These are phyloP conservation scores for Cryptosporidium ubiquitum DNA, from an alignment of 169 alveolate genomes.

Conservation along the genomic window DNA sequence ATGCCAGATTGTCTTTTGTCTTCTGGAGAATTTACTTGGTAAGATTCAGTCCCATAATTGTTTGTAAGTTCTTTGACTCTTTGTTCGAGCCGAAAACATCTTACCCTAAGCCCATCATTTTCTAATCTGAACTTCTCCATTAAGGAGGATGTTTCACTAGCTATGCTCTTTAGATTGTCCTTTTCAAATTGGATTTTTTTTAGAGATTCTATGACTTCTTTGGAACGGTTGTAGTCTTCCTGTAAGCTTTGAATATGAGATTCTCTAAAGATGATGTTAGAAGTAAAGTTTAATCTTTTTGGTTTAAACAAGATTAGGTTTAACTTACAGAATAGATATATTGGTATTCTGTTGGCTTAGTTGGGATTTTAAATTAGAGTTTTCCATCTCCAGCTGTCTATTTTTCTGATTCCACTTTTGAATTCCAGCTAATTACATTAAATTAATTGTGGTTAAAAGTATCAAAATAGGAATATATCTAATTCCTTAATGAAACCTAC, in stretches of 20 bases:
- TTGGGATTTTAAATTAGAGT: conserved; percentile 37
- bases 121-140: conserved; percentile 58
- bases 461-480: no score
- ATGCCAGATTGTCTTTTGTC: not conserved
- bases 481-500: not conserved
- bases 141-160: conserved; percentile 38
- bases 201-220: conserved; percentile 32
- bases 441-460: not conserved
- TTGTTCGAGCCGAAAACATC: conserved; percentile 72
- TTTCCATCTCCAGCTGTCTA: conserved; percentile 51
- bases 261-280: conserved; percentile 5
- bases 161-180: conserved; percentile 37
- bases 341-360: conserved; percentile 17
- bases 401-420: conserved; percentile 63
- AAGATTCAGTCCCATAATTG: conserved; percentile 24
- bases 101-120: conserved; percentile 57
- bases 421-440: conserved; percentile 31
- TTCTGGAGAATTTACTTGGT: not conserved
- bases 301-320: no score
- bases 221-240: conserved; percentile 38
- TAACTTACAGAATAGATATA: conserved; percentile 55
- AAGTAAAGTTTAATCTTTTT: not conserved
- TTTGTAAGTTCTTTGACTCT: conserved; percentile 64
- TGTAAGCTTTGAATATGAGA: conserved; percentile 4
- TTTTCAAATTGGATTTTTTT: conserved; percentile 22